Evolutionary conservation across 139 green algal genomes (phyloP), one percentile per base, ranked within the genome.

Genomic region (Chlorella sp.): DNA sequence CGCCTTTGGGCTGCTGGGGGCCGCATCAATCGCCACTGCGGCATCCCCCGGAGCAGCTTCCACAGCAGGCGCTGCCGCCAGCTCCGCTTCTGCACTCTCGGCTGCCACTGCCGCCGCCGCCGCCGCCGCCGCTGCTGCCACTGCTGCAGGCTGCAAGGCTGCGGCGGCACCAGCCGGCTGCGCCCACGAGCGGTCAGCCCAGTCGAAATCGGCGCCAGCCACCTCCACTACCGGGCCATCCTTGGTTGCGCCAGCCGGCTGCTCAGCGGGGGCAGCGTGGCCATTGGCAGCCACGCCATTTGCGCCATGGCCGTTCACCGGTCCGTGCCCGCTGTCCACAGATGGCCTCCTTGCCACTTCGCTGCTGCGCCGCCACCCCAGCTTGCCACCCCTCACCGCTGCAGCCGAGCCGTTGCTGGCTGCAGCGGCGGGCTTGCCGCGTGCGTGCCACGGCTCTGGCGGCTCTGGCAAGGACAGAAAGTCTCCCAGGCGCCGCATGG

Each of bases 391-490:
- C 44, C 51, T 13, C 16, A 1, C 28, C 36, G 5, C 28, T 56
- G 60, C 23, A 30, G 12, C 28, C 18, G 51, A 15, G 13, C 51
- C 51, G 21, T 60, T 60, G 51, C 51, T 60, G 51, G 2, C 51
- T 9, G 51, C 51, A 60, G 51, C 51, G 13, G 51, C 51, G 3
- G 51, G 51, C 47, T 63, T 30, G 17, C 34, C 25, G 56, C 51
- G 51, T 60, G 51, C 51, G 21, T 89, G 81, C 64, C 68, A 85
- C 0, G 90, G 91, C 26, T 88, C 74, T 28, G 89, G 90, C 2
- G 95, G 93, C 88, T 98, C 94, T 13, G 90, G 89, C 60, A 93
- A 89, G 4, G 74, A 83, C 21, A 98, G 89, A 86, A 98, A 98
- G 47, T 74, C 83, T 70, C 92, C 92, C 57, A 98, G 91, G 47